Evolutionary conservation across 148 eudicot species (phyloP), one percentile per base, ranked within the genome.

Genomic region (Rhododendron simsii): DNA sequence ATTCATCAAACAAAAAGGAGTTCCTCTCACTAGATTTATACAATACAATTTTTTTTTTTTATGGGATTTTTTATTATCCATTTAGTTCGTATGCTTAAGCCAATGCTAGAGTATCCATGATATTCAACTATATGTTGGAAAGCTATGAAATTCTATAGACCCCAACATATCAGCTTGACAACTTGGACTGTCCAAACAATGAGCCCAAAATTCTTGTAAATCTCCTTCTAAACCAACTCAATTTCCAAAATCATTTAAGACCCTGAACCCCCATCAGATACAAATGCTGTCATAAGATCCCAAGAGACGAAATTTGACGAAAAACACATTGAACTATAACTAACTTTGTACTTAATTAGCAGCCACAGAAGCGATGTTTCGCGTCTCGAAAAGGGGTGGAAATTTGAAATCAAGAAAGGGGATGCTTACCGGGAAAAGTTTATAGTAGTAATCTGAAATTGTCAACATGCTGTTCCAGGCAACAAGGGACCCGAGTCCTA

Each of bases 401-500:
- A n/a, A n/a, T 45, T 23, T 57, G 55, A 47, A 44, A 47, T 78
- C 11, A 78, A 45, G 41, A 80, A 50, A 5, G 77, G 61, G 28
- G 18, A n/a, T 53, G 87, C 86, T 28, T 87, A 91, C 92, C 1
- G 92, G 92, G 61, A 90, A 93, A 44, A 91, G 82, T 35, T 89
- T 82, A 81, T 90, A 90, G 91, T 89, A 93, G 83, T 93, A 91
- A 86, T 93, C 95, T 14, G 86, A 69, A 67, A 91, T 85, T 5
- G 91, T 93, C 65, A 91, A 83, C 90, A 91, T 90, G 81, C 90
- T 90, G 74, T 89, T 91, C 92, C 92, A 93, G 4, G 91, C 81
- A 33, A 93, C 89, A 15, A 93, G 93, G 50, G 93, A 83, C 2
- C 95, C 95, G 57, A 89, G 81, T 37, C 95, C 95, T 16, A 93